Base-by-base conservation (phyloP, 73 alveolate genomes). In the Paramecium primaurelia region DNA sequence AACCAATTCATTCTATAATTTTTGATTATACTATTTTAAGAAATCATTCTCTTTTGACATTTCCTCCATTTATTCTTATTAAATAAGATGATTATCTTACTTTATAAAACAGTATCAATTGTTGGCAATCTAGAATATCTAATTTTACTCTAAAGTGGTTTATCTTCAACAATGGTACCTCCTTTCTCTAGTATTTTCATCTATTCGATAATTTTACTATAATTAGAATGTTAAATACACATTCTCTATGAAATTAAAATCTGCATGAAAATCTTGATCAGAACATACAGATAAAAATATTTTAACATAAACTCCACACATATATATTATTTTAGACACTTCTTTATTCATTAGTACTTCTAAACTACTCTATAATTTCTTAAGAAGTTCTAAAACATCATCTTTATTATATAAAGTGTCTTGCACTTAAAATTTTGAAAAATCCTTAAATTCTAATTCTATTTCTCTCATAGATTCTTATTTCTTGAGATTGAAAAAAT, bases 191-290 rank as follows among this genome's bases (percentile, higher is more conserved):
- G 58, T 40, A 80, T 80, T 80, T 80, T 80, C 58, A 80, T 45
- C 49, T 80, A 40, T 9, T 80, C 91, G 6, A 80, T 45, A 4
- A 80, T 47, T 22, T 80, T 42, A 45, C 91, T 80, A 45, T 12
- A 6, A 44, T 45, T 26, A 26, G 1, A 11, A 80, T 40, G 9
- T 3, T 45, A 22, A 73, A 3, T 80, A 80, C 91, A 44, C 58
- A 47, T 80, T 80, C 36, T 80, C 91, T n/a, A 80, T 80, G 34
- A 80, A 80, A 80, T 49, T 80, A n/a, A 80, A 80, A 80, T 80
- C 91, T 45, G 91, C 91, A 80, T 80, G 91, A 47, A 80, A 80
- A n/a, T 80, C 91, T 47, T 45, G 32, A 47, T 80, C 91, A 18
- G 77, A 22, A 32, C 64, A 42, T 3, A 80, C 71, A 20, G 91